Base-by-base conservation (phyloP, 1,139 yeast genomes). In the Tardiomyces blankii region DNA sequence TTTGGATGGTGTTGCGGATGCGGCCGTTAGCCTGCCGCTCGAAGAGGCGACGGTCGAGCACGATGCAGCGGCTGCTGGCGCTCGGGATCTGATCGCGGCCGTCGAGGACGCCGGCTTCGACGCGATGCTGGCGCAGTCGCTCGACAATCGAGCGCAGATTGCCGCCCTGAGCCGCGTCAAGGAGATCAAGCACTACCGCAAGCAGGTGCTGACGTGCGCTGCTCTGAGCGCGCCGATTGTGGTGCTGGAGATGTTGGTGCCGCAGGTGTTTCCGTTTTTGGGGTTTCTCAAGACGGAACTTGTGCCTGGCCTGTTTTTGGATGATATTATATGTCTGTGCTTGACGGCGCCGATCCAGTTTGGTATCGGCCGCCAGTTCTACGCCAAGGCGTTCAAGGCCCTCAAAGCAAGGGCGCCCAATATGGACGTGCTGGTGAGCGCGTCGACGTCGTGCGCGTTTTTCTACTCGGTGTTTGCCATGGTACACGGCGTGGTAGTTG, bases 391-490 rank as follows among this genome's bases (percentile, higher is more conserved):
- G 11, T 70, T 66, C 56, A 74, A 73, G 42, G 82, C 94, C n/a
- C 51, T 88, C 16, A 68, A 68, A 47, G 87, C 83, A 54, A 73
- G 78, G 7, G 73, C 83, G 42, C 95, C 96, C n/a, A 88, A 93
- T 18, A 93, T 93, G 98, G 98, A 93, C 63, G 87, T 89, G 1
- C 71, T 93, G 51, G 91, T 93, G 35, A 80, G 85, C 48, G 70
- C 85, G 28, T 87, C 96, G 2, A 88, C 96, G 0, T 68, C 82
- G 44, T 78, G 85, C 28, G 85, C 96, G 2, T 91, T 79, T 58
- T 50, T 70, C 14, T 91, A 86, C 57, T 87, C 96, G 1, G 58
- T 83, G 0, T 62, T 79, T 23, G 74, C 93, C 0, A 77, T 78
- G 51, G 46, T 70, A 3, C 63, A 70, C 46, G 74, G 70, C 21